Evolutionary conservation across 176 grass and related monocot genomes (phyloP).

Genomic region (Oryza glumipatula): DNA sequence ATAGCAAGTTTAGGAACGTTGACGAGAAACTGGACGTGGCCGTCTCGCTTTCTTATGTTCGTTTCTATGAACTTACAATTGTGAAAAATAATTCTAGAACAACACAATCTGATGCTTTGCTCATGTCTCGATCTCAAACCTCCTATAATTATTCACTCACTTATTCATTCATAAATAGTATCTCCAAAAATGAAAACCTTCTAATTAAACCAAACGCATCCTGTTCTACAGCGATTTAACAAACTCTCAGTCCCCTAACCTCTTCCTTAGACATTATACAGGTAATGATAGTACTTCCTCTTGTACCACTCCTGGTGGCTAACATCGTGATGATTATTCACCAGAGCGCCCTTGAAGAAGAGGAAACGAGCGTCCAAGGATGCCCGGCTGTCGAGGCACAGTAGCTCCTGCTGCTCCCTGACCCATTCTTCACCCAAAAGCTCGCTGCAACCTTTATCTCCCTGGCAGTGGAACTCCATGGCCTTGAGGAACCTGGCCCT

Average conservation of each 20-base stretch:
- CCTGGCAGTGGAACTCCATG: slow-evolving; percentile 45
- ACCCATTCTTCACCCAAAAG: background rate
- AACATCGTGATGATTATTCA: slow-evolving; percentile 2
- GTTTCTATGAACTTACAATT: no score
- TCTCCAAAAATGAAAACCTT: background rate
- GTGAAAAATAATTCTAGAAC: no score
- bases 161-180: no score
- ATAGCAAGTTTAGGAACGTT: no score
- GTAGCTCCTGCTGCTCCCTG: slow-evolving; percentile 25
- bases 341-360: slow-evolving; percentile 22
- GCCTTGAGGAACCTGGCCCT: slow-evolving; percentile 30
- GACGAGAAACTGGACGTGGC: no score
- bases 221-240: background rate
- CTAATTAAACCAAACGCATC: no score
- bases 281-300: background rate
- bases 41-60: no score
- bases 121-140: no score
- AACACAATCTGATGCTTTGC: no score
- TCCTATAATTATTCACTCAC: no score
- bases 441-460: background rate
- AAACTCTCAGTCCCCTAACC: background rate
- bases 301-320: slow-evolving; percentile 9
- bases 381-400: slow-evolving; percentile 31
- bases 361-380: slow-evolving; percentile 27
- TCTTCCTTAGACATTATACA: slow-evolving; percentile 1